phyloP scores from a whole-genome alignment of 768 basidiomycete species.

The Lentinula sp. region DNA sequence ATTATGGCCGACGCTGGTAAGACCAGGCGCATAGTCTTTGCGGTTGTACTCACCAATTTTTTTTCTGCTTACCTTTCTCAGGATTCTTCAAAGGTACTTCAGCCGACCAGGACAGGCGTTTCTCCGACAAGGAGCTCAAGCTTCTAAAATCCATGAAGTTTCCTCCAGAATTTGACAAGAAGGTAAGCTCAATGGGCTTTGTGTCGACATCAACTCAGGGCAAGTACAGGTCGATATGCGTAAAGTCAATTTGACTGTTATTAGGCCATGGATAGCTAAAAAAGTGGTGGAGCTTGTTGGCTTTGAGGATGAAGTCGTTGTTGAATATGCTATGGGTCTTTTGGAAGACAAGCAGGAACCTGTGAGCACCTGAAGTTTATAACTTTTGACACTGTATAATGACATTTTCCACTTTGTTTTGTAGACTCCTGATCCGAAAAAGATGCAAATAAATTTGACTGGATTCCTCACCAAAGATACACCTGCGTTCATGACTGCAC shows the following conservation, averaged over 20 bases:
- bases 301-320: constrained; percentile 94
- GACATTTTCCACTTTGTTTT: not conserved
- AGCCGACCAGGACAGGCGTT: constrained; percentile 86
- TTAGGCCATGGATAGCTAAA: constrained; percentile 94
- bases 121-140: constrained; percentile 92
- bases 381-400: not conserved
- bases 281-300: constrained; percentile 87
- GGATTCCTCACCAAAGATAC: constrained; percentile 92
- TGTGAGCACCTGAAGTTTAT: constrained; percentile 36
- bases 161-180: constrained; percentile 83
- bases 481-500: constrained; percentile 74
- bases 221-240: constrained; percentile 78
- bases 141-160: constrained; percentile 88
- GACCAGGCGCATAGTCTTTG: constrained; percentile 15
- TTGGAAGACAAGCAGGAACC: constrained; percentile 81
- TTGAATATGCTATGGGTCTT: constrained; percentile 94
- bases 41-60: constrained; percentile 13
- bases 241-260: constrained; percentile 89
- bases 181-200: constrained; percentile 36
- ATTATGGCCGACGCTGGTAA: constrained; percentile 58
- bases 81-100: constrained; percentile 91
- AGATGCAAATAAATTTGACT: constrained; percentile 92
- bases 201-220: not conserved
- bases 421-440: constrained; percentile 86
- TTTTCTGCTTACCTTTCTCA: constrained; percentile 23